Evolutionary conservation across 2,329 filamentous ascomycete genomes (phyloP), one percentile per base, ranked within the genome.

Genomic region (Karstenula rhodostoma): DNA sequence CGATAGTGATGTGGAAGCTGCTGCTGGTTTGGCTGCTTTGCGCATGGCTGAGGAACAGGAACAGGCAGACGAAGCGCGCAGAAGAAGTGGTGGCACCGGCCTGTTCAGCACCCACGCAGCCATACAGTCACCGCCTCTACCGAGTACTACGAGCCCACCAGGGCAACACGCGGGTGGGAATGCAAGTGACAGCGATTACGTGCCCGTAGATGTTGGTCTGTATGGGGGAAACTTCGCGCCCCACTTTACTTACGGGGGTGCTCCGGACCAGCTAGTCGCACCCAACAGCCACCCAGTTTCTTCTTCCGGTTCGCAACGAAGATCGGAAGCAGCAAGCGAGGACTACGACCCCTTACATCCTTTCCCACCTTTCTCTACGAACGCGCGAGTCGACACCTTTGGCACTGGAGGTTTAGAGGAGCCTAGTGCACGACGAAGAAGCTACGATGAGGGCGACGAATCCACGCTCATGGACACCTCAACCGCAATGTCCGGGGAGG

Each of bases 381-480:
- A 88, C 57, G 92, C 90, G 6, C 86, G 91, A 56, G 90, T 97
- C 53, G 94, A 98, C 77, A 93, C 92, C 49, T 91, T 88, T 52
- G 94, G 92, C 8, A 97, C 93, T n/a, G 95, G 94, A 43, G 95
- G 95, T 1, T 79, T 97, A 29, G 89, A 93, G 63, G 87, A 91
- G 59, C 93, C 94, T 2, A 87, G 84, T 52, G 84, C 72, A 7
- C 81, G 93, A 66, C 87, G 93, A 61, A 83, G 93, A 70, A 97
- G 93, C 78, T 97, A 95, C 69, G 94, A 98, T 68, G 93, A 97
- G 74, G 94, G 92, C 1, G 95, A 97, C 67, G 95, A 98, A 76
- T 85, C 78, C 48, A 77, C 75, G 6, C 71, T 84, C 37, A 81
- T 77, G 65, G 80, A 83, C 49, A 73, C 73, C n/a, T 68, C 73